Percentiles rank a stretch among this genome's conserved stretches.
phyloP scores from a whole-genome alignment of 2,329 filamentous ascomycete species.

The Aspergillus vadensis region DNA sequence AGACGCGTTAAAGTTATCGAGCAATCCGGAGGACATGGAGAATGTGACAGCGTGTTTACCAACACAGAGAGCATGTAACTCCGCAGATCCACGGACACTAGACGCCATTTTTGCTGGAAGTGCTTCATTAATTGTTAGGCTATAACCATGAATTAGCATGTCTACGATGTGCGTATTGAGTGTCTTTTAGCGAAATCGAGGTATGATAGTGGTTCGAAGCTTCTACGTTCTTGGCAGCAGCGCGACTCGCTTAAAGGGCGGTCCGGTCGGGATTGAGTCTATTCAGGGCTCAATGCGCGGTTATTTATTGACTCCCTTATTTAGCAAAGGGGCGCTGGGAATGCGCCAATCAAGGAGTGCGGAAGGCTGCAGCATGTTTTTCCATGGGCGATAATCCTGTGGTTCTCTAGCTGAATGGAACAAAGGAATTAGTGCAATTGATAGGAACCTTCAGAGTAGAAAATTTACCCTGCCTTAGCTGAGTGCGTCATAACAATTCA shows the following conservation, averaged over 20 bases:
- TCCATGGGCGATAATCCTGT: too few species aligned
- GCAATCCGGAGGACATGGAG: background rate
- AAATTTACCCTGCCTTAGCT: too few species aligned
- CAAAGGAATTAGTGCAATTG: too few species aligned
- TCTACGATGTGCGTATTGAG: background rate
- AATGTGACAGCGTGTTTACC: background rate
- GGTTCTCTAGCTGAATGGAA: too few species aligned
- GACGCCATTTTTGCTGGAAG: background rate
- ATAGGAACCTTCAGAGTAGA: too few species aligned
- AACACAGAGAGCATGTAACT: background rate
- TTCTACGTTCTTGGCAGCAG: background rate
- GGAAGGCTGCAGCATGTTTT: background rate
- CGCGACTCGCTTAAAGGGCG: background rate
- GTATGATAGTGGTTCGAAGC: background rate
- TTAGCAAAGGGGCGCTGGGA: background rate
- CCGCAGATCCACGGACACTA: background rate
- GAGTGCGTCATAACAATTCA: too few species aligned
- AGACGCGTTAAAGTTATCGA: background rate
- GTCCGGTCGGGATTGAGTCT: background rate
- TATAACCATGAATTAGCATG: background rate
- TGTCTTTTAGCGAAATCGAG: background rate
- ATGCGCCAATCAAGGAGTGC: background rate
- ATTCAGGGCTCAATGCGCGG: background rate
- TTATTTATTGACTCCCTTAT: background rate
- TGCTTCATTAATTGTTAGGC: background rate